These are phyloP conservation scores for Monilinia fructigena DNA, from an alignment of 2,329 filamentous ascomycete genomes.

Conservation along the genomic window DNA sequence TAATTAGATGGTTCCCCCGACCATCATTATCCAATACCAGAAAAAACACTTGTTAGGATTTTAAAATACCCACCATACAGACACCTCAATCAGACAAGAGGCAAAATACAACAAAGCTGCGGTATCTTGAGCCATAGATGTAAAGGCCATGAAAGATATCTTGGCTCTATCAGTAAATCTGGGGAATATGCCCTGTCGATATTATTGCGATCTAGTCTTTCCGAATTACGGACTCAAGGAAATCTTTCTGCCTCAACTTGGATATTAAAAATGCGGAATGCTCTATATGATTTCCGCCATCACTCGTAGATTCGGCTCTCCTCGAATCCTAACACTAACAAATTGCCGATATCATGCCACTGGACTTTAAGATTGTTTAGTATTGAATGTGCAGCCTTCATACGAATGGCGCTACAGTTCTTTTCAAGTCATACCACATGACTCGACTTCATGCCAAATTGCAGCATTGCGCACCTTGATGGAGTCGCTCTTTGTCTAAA, in stretches of 20 bases:
- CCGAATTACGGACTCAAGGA: background rate
- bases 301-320: background rate
- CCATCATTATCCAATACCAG: background rate
- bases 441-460: too few species aligned
- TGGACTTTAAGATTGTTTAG: too few species aligned
- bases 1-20: background rate
- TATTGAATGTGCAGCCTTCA: too few species aligned
- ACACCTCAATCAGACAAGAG: background rate
- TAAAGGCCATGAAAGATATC: background rate
- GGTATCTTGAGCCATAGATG: background rate
- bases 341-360: too few species aligned
- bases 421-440: too few species aligned
- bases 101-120: background rate
- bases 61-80: background rate
- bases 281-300: background rate
- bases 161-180: background rate
- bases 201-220: background rate
- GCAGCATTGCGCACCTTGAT: too few species aligned
- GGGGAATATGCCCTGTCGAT: background rate
- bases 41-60: background rate
- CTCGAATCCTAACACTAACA: background rate
- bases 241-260: background rate
- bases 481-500: too few species aligned
- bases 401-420: too few species aligned
- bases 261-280: background rate